A percentile compares a stretch with the other conserved stretches of the same genome.
phyloP scores from a whole-genome alignment of 2,329 filamentous ascomycete genomes.

The Tympanopsis confertula region DNA sequence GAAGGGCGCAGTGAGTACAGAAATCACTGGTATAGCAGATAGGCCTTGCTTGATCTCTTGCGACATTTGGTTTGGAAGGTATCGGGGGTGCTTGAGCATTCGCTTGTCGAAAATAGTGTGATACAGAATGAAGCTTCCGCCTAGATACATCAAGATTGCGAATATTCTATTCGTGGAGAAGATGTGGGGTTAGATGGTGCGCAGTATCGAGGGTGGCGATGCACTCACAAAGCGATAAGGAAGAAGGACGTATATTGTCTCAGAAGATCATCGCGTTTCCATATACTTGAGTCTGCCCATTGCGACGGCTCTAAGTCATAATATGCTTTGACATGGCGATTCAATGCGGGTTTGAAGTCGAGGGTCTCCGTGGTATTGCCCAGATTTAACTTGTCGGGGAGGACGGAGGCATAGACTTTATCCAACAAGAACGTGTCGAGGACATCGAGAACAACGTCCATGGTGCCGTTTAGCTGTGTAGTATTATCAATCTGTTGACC shows the following conservation, averaged over 20 bases:
- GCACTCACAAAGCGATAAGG: background rate
- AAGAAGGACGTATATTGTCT: background rate
- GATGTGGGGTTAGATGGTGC: too few relatives aligned
- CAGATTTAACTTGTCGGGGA: background rate
- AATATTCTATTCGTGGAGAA: too few relatives aligned
- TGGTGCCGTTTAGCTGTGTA: too few relatives aligned
- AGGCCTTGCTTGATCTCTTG: conserved; percentile 53
- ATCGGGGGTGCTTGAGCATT: conserved; percentile 57
- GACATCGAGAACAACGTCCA: background rate
- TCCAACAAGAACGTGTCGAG: background rate
- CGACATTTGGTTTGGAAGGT: conserved; percentile 56
- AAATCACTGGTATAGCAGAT: conserved; percentile 48
- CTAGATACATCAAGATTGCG: background rate
- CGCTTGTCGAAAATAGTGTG: conserved; percentile 43
- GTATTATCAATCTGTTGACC: background rate
- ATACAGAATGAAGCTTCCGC: background rate
- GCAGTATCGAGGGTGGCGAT: too few relatives aligned
- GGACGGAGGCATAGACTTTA: background rate
- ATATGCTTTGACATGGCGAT: background rate
- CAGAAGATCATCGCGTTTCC: background rate
- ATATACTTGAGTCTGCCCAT: background rate
- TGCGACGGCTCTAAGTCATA: background rate
- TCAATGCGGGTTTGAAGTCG: background rate
- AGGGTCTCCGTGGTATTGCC: background rate
- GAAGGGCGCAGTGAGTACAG: conserved; percentile 49